Conservation (phyloP, 495 filamentous ascomycete species). For the Lophiotrema nucula region DNA sequence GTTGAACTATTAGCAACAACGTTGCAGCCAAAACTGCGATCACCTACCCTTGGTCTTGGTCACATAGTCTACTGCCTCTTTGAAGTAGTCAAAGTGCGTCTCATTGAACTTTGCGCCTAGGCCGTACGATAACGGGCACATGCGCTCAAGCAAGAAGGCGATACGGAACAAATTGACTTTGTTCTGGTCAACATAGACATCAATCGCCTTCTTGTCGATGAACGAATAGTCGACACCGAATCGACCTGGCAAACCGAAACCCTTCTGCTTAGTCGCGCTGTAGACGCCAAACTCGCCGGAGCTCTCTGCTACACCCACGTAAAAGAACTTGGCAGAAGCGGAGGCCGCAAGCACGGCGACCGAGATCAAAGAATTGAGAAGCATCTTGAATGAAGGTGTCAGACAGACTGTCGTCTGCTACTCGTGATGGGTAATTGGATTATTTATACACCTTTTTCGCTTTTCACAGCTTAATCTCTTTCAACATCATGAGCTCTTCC, state of each 20-base stretch:
- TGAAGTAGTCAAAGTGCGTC: slow-evolving; percentile 50
- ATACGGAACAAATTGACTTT: slow-evolving; percentile 54
- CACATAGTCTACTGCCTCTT: slow-evolving; percentile 53
- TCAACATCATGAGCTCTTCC: no score
- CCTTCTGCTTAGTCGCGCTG: slow-evolving; percentile 41
- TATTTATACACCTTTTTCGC: no score
- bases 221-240: slow-evolving; percentile 55
- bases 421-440: no score
- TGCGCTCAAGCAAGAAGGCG: slow-evolving; percentile 55
- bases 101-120: slow-evolving; percentile 55
- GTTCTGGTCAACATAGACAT: slow-evolving; percentile 50
- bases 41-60: slow-evolving; percentile 48
- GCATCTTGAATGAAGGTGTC: no score
- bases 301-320: slow-evolving; percentile 54
- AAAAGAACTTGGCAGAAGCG: slow-evolving; percentile 52
- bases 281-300: slow-evolving; percentile 55
- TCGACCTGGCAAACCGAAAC: slow-evolving; percentile 50
- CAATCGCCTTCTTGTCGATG: slow-evolving; percentile 48
- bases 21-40: no score
- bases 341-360: slow-evolving; percentile 35
- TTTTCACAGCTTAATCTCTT: no score
- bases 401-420: no score
- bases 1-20: no score
- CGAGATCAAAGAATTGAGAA: slow-evolving; percentile 29
- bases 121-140: slow-evolving; percentile 50